Evolutionary conservation across 352 stramenopile species (phyloP).

Genomic region (Phytophthora idaei): DNA sequence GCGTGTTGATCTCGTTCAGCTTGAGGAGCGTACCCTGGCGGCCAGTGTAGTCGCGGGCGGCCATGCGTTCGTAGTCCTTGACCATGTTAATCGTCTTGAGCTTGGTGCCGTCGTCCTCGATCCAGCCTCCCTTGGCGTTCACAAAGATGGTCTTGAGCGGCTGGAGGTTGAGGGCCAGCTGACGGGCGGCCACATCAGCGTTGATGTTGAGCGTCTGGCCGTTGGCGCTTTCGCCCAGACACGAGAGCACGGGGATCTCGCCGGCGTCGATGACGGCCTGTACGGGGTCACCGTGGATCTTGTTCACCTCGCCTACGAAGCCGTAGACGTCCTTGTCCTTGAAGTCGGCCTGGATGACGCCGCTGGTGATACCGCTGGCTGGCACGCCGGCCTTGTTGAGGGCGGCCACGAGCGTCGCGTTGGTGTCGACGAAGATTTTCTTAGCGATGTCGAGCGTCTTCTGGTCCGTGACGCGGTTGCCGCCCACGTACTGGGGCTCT

Average conservation of each 20-base stretch:
- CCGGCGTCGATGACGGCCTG: slow-evolving; percentile 66
- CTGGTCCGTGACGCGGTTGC: slow-evolving; percentile 89
- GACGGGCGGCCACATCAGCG: slow-evolving; percentile 82
- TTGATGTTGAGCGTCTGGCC: slow-evolving; percentile 91
- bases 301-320: slow-evolving; percentile 85
- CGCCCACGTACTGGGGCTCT: slow-evolving; percentile 87
- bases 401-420: slow-evolving; percentile 81
- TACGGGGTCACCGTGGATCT: slow-evolving; percentile 75
- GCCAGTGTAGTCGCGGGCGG: slow-evolving; percentile 82
- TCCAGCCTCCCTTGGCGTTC: slow-evolving; percentile 89
- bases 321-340: slow-evolving; percentile 86
- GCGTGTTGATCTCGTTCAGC: slow-evolving; percentile 90
- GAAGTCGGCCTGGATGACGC: slow-evolving; percentile 85
- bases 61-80: slow-evolving; percentile 81
- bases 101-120: slow-evolving; percentile 87
- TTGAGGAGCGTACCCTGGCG: slow-evolving; percentile 92
- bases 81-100: slow-evolving; percentile 84
- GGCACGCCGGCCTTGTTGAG: slow-evolving; percentile 68
- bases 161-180: slow-evolving; percentile 82
- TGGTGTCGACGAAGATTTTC: slow-evolving; percentile 85
- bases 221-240: slow-evolving; percentile 71
- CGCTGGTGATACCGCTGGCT: slow-evolving; percentile 80
- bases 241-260: slow-evolving; percentile 88
- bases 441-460: slow-evolving; percentile 87
- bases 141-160: slow-evolving; percentile 91